Evolutionary conservation across 257 asterid species (phyloP), one percentile per base, ranked within the genome.

Genomic region (Salvia miltiorrhiza): DNA sequence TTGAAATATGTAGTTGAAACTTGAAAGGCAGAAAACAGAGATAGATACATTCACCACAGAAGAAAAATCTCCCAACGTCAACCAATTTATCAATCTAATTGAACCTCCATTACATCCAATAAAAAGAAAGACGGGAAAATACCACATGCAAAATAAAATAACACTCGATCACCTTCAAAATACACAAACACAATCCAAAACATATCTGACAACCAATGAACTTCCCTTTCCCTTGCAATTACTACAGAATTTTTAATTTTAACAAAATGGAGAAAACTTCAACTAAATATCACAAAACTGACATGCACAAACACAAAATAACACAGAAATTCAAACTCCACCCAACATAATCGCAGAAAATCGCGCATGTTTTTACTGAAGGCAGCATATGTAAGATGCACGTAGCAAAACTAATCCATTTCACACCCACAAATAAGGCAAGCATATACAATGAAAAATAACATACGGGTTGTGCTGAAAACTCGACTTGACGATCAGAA

Each of bases 291-390:
- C 35, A 59, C 66, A 58, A 56, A 67, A 48, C 47, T 72, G 63
- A 68, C 73, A 69, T 50, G 79, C 77, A 73, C 23, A 69, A 58
- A 26, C 71, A 68, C 19, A 26, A 39, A 68, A 63, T n/a, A 37
- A 32, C 65, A 64, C 26, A 49, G 14, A 40, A 60, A 73, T 23
- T 59, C 69, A 59, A 11, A 53, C 65, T 37, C 56, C 26, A 32
- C 20, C 50, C 43, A 37, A 37, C 9, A 8, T 43, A 53, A 70
- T 53, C 32, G 54, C 72, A 35, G 7, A 52, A 21, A 45, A 21
- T 20, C 7, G 13, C 7, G n/a, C n/a, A n/a, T n/a, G n/a, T n/a
- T n/a, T n/a, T n/a, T n/a, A n/a, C n/a, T n/a, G n/a, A n/a, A n/a
- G n/a, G n/a, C n/a, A n/a, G n/a, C n/a, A n/a, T n/a, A n/a, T n/a